Evolutionary conservation across 352 stramenopile species (phyloP).

Genomic region (Pseudoperonospora humuli): DNA sequence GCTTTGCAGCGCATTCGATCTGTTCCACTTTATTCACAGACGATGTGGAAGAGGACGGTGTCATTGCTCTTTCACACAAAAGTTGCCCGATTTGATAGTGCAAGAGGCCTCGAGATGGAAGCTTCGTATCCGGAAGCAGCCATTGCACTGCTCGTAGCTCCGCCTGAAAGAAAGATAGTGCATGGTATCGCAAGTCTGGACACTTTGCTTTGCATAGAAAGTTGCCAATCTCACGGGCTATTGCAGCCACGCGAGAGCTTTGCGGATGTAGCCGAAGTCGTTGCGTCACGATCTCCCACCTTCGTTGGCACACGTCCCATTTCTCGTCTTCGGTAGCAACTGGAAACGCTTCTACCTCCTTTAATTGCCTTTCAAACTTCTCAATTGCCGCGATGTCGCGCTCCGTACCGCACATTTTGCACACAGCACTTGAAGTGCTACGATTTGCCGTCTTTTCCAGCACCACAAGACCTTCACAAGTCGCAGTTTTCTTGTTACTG

Average conservation of each 20-base stretch:
- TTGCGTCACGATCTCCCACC: constrained; percentile 14
- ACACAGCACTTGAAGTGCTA: constrained; percentile 1
- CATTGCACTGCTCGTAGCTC: constrained; percentile 35
- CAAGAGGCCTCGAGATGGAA: constrained; percentile 36
- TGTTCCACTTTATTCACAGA: constrained; percentile 1
- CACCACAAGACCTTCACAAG: constrained; percentile 12
- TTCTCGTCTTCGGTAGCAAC: constrained; percentile 7
- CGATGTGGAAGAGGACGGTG: neutral
- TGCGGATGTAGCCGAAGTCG: constrained; percentile 24
- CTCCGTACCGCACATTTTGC: constrained; percentile 16
- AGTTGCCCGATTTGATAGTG: constrained; percentile 43
- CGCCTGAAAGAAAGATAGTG: constrained; percentile 19
- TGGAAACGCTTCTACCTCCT: neutral
- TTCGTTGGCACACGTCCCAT: constrained; percentile 24
- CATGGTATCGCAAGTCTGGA: constrained; percentile 1
- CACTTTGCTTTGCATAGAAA: constrained; percentile 22
- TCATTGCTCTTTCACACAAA: constrained; percentile 12
- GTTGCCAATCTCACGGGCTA: constrained; percentile 33
- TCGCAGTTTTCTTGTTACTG: constrained; percentile 7
- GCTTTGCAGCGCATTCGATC: constrained; percentile 15
- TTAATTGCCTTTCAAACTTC: too few relatives aligned
- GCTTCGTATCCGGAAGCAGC: constrained; percentile 28
- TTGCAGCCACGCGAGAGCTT: constrained; percentile 22
- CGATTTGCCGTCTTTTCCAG: neutral
- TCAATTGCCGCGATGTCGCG: too few relatives aligned